Percentiles rank a stretch among this genome's conserved stretches.
Conservation (phyloP, 805 yeast genomes). For the Crinitomyces ghanaensis region DNA sequence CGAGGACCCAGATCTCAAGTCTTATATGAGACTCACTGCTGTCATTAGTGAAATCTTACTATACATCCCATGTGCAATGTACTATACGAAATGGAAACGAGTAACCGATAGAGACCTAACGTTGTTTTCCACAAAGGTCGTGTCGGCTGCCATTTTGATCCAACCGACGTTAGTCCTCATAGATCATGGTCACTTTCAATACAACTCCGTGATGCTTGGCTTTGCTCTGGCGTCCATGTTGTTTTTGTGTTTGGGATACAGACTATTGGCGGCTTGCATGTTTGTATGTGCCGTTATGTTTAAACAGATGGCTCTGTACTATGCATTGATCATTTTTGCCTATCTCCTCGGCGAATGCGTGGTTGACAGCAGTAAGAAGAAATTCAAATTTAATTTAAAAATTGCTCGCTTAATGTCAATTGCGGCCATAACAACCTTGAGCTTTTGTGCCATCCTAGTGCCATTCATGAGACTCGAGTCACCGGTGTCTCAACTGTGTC, state of each 20-base stretch:
- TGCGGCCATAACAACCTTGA: constrained; percentile 47
- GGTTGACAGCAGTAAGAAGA: no score
- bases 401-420: constrained; percentile 49
- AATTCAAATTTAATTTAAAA: no score
- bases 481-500: constrained; percentile 38
- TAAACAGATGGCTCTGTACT: constrained; percentile 93
- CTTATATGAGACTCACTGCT: constrained; percentile 76
- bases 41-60: constrained; percentile 60
- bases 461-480: constrained; percentile 46
- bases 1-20: constrained; percentile 56
- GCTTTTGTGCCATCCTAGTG: constrained; percentile 39
- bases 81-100: constrained; percentile 50
- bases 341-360: constrained; percentile 53
- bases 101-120: constrained; percentile 63
- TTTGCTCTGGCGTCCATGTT: constrained; percentile 57
- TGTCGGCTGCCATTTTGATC: constrained; percentile 66
- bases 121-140: no score
- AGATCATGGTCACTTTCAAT: constrained; percentile 97
- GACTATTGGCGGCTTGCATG: constrained; percentile 58
- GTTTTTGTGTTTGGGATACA: constrained; percentile 51
- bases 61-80: constrained; percentile 71
- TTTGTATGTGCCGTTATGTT: constrained; percentile 71
- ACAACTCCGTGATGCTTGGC: constrained; percentile 90
- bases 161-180: constrained; percentile 76
- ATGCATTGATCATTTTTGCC: constrained; percentile 78